These are phyloP conservation scores for Kickxella alabastrina DNA, from an alignment of 192 early-diverging fungal species.

Conservation along the genomic window DNA sequence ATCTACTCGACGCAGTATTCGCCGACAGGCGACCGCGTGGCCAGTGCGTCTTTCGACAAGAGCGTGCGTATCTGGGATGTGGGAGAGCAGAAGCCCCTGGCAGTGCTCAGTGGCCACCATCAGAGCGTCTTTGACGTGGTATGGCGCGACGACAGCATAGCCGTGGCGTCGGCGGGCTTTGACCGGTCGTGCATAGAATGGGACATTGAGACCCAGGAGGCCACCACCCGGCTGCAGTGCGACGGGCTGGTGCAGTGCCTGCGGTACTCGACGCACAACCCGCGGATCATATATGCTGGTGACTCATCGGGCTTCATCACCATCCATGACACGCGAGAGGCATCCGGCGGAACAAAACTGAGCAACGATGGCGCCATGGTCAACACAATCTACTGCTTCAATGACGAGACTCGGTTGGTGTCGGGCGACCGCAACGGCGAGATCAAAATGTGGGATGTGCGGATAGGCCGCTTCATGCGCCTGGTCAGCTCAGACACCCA, in stretches of 20 bases:
- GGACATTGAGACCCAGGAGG: constrained; percentile 32
- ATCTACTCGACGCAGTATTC: constrained; percentile 90
- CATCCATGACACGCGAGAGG: constrained; percentile 40
- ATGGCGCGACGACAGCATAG: constrained; percentile 35
- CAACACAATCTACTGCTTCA: constrained; percentile 50
- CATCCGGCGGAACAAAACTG: constrained; percentile 20
- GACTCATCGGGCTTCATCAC: constrained; percentile 71
- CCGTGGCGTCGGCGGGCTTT: constrained; percentile 41
- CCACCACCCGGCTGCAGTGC: constrained; percentile 17
- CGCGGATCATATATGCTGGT: constrained; percentile 56
- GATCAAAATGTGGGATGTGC: constrained; percentile 91
- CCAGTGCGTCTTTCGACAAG: constrained; percentile 93
- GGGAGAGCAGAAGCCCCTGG: constrained; percentile 42
- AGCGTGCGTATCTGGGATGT: constrained; percentile 88
- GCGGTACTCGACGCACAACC: constrained; percentile 59
- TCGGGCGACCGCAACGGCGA: constrained; percentile 51
- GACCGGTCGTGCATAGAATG: constrained; percentile 47
- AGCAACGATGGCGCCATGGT: constrained; percentile 43
- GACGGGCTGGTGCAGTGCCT: constrained; percentile 45
- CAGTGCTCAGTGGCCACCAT: constrained; percentile 56
- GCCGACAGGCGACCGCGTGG: constrained; percentile 72
- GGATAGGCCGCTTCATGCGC: constrained; percentile 58
- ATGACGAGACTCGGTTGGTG: constrained; percentile 47
- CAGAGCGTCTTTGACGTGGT: constrained; percentile 51
- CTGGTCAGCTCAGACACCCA: constrained; percentile 30